Base-by-base conservation (phyloP, 352 stramenopile genomes). In the Pythium oligandrum region DNA sequence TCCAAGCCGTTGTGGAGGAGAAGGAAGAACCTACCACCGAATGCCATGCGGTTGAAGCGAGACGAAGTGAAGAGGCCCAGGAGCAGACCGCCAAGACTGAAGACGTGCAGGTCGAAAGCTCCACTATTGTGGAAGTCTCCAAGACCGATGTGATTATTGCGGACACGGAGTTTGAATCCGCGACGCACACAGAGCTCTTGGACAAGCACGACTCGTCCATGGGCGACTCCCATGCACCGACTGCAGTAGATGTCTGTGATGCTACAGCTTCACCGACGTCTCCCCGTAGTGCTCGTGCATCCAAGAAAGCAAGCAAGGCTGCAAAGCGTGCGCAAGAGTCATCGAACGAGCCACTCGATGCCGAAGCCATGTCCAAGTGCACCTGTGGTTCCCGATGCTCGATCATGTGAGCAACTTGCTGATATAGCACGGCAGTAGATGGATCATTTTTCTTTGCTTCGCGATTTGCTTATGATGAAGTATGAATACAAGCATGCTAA, bases 331-430 rank as follows among this genome's bases (percentile, higher is more conserved):
- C 34, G 17, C 60, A 44, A 0, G 48, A 63, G 33, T 51, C 30
- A 17, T 65, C 55, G 9, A 51, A 73, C 32, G 73, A 90, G 37
- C 59, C 71, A 30, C 63, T 88, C 0, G 77, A 88, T 5, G 63
- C 51, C 4, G 79, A 86, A 44, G 69, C 73, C n/a, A 88, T 90
- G 76, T 66, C 73, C 39, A 77, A 76, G 42, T 90, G 78, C 59
- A 72, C 61, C 0, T 90, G 79, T 39, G 73, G 78, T 12, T 72
- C 44, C 49, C 68, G 64, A 40, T 87, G 79, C 65, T 59, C 70
- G 34, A 76, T 87, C 47, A 90, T 88, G 79, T 90, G 82, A 65
- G 33, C 43, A 42, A 17, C 40, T 40, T 51, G 26, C n/a, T 43
- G 7, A n/a, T 45, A 9, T 36, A 32, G 35, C 0, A 12, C 43